Evolutionary conservation across 2,329 filamentous ascomycete species (phyloP), one percentile per base, ranked within the genome.

Genomic region (Cephalotrichum gorgonifer): DNA sequence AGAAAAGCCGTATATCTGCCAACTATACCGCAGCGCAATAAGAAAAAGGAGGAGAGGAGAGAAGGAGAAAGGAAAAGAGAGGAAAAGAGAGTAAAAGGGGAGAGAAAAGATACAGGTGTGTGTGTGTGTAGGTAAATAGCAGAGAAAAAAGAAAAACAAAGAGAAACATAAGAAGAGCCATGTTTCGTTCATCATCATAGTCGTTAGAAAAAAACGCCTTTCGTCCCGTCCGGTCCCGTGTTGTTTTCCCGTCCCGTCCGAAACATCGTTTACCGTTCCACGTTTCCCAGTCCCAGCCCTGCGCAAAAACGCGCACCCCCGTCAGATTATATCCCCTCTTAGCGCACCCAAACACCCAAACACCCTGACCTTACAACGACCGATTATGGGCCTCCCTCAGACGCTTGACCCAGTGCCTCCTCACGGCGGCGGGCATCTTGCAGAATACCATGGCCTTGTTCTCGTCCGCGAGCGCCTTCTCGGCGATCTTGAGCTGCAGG

Each of bases 361-460:
- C n/a, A 9, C 5, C 17, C 17, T 4, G 33, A n/a, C n/a, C 39
- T 45, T 12, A 49, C 5, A 31, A 11, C 22, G 17, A 31, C 15
- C 26, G 39, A 20, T 52, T 54, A 27, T 70, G 67, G 44, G 69
- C 61, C 54, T 78, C 75, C 25, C 74, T 62, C 49, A 78, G 62
- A 49, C 72, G 62, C 56, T 68, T 72, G 2, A 81, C 72, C 77
- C 77, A 81, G 55, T 80, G 76, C 52, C 70, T 67, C 44, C 76
- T 66, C 52, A 81, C 60, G 11, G 61, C 58, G 2, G 67, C 61
- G 0, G 76, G 72, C 75, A 80, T 80, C 63, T 80, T 80, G 64
- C 76, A 78, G 54, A 80, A 81, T 39, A 80, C 70, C 68, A 80
- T 74, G 27, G 77, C 78, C 58, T 78, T 79, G 57, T 73, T 75